phyloP scores from a whole-genome alignment of 805 yeast genomes.

The Ogataea paraovalis region DNA sequence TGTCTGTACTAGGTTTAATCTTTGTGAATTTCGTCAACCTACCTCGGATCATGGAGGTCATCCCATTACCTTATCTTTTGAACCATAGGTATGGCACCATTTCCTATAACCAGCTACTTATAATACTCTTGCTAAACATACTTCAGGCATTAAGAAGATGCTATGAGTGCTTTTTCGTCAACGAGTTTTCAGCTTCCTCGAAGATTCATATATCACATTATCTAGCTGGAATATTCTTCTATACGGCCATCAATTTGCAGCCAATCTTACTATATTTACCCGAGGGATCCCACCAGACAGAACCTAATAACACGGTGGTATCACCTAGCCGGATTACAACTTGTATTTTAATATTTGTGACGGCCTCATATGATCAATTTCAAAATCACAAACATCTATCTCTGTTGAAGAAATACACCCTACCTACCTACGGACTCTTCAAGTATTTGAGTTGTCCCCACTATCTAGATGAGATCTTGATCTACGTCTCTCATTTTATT shows the following conservation, averaged over 20 bases:
- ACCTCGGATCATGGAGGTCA: not conserved
- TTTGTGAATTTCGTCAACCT: not conserved
- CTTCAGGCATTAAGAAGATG: slow-evolving; percentile 54
- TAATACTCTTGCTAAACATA: slow-evolving; percentile 21
- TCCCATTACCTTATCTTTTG: not conserved
- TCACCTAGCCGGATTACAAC: not conserved
- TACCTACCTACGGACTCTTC: slow-evolving; percentile 52
- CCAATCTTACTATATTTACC: slow-evolving; percentile 21
- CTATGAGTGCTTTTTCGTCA: slow-evolving; percentile 49
- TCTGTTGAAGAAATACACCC: slow-evolving; percentile 47
- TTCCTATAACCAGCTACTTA: slow-evolving; percentile 4
- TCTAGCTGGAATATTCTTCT: slow-evolving; percentile 58
- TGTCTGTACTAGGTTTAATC: slow-evolving; percentile 8
- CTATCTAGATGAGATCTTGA: slow-evolving; percentile 59
- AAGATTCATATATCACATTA: slow-evolving; percentile 66
- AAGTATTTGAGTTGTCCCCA: slow-evolving; percentile 58
- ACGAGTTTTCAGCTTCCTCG: slow-evolving; percentile 43
- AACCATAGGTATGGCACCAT: slow-evolving; percentile 5
- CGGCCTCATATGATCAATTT: slow-evolving; percentile 43
- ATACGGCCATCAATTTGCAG: slow-evolving; percentile 42
- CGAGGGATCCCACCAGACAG: not conserved
- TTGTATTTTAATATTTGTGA: slow-evolving; percentile 23
- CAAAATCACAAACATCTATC: slow-evolving; percentile 49
- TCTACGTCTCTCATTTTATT: slow-evolving; percentile 39
- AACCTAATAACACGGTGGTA: slow-evolving; percentile 3